phyloP scores from a whole-genome alignment of 768 basidiomycete species.

The Suillus tomentosus region DNA sequence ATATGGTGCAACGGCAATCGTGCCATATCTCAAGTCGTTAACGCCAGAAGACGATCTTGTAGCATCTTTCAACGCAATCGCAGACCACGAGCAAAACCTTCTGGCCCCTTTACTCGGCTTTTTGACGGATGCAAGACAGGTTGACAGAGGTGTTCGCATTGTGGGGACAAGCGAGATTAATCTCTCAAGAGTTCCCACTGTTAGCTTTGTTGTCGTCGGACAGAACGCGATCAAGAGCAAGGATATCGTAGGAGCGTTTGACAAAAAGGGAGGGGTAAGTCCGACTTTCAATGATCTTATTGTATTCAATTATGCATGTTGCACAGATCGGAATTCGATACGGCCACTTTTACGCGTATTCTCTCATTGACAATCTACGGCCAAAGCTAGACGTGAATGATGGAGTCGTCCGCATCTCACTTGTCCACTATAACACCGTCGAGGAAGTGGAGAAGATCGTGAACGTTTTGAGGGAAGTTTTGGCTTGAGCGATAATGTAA shows the following conservation, averaged over 20 bases:
- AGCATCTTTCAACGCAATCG: slow-evolving; percentile 58
- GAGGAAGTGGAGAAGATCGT: slow-evolving; percentile 68
- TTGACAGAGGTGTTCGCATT: slow-evolving; percentile 61
- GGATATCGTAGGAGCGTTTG: slow-evolving; percentile 66
- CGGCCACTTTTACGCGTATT: slow-evolving; percentile 80
- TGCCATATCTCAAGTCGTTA: slow-evolving; percentile 65
- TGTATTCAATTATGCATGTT: slow-evolving; percentile 5
- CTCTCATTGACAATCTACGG: slow-evolving; percentile 50
- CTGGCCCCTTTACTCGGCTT: slow-evolving; percentile 56
- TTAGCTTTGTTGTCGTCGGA: slow-evolving; percentile 71
- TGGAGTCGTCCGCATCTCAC: slow-evolving; percentile 71
- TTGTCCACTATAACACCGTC: slow-evolving; percentile 81
- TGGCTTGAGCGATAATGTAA: slow-evolving; percentile 26
- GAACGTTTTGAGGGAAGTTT: slow-evolving; percentile 50
- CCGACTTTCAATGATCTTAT: background rate
- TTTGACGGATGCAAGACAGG: slow-evolving; percentile 50
- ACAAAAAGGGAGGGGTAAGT: slow-evolving; percentile 63
- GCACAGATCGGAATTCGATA: slow-evolving; percentile 73
- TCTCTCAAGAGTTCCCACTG: slow-evolving; percentile 58
- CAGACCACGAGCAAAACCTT: slow-evolving; percentile 60
- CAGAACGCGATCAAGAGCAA: slow-evolving; percentile 56
- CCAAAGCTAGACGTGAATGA: slow-evolving; percentile 63
- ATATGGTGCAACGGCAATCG: slow-evolving; percentile 58
- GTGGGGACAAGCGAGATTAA: slow-evolving; percentile 58
- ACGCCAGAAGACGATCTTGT: slow-evolving; percentile 48